These are phyloP conservation scores for Betula pendula DNA, from an alignment of 306 rosid species.

Conservation along the genomic window DNA sequence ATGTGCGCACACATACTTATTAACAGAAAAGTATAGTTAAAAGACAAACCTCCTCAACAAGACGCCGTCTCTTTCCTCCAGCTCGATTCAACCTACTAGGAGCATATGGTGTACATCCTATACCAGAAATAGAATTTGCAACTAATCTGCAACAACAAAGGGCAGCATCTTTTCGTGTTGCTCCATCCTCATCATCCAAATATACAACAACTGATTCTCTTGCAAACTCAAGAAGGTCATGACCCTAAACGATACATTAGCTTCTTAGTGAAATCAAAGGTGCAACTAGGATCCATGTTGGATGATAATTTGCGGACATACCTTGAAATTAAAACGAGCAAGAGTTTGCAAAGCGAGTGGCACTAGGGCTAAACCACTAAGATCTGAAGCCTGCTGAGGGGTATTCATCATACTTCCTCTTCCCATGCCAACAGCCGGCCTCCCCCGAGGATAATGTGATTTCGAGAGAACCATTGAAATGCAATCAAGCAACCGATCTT, in stretches of 20 bases:
- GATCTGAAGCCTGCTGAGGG: slow-evolving; percentile 76
- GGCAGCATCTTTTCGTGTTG: slow-evolving; percentile 92
- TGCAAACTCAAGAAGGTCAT: slow-evolving; percentile 93
- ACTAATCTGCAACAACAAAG: slow-evolving; percentile 91
- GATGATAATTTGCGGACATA: slow-evolving; percentile 32
- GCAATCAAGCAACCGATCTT: slow-evolving; percentile 87
- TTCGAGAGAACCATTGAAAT: slow-evolving; percentile 89
- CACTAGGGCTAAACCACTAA: slow-evolving; percentile 68
- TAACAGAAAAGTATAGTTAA: slow-evolving; percentile 3
- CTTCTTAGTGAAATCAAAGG: slow-evolving; percentile 17
- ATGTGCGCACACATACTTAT: neutral
- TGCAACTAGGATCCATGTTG: slow-evolving; percentile 13
- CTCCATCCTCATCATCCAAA: slow-evolving; percentile 96
- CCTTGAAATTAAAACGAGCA: slow-evolving; percentile 94
- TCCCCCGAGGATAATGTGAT: slow-evolving; percentile 71
- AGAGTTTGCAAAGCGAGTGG: slow-evolving; percentile 97
- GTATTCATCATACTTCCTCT: slow-evolving; percentile 57
- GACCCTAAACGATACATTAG: slow-evolving; percentile 65
- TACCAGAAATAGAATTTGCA: slow-evolving; percentile 75
- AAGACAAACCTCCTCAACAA: slow-evolving; percentile 82
- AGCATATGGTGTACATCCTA: slow-evolving; percentile 60
- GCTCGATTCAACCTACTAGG: slow-evolving; percentile 69
- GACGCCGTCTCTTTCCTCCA: slow-evolving; percentile 81
- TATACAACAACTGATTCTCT: slow-evolving; percentile 88
- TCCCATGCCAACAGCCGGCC: slow-evolving; percentile 50